A percentile compares a stretch with the other conserved stretches of the same genome.
Evolutionary conservation across 2,329 filamentous ascomycete genomes (phyloP).

Genomic region (Claviceps humidiphila): DNA sequence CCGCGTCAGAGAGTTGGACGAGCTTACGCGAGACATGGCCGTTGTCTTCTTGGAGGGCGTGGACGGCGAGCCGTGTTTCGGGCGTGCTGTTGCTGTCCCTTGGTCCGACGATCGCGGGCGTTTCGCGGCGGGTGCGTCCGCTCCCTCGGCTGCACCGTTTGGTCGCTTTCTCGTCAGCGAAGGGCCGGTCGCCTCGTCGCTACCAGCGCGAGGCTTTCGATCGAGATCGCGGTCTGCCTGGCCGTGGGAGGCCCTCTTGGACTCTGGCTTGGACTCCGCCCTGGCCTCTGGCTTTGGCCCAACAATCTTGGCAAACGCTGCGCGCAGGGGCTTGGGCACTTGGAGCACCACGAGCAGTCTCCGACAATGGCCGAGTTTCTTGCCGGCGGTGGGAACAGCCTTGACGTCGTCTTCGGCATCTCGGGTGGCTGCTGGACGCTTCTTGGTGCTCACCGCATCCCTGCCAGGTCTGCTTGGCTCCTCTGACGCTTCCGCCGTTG

Average conservation of each 20-base stretch:
- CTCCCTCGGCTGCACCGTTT: slow-evolving; percentile 21
- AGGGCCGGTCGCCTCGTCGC: slow-evolving; percentile 24
- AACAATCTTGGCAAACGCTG: slow-evolving; percentile 33
- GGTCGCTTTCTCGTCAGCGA: slow-evolving; percentile 36
- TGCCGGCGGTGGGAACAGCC: not conserved
- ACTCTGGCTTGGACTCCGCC: slow-evolving; percentile 21
- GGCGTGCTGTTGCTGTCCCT: slow-evolving; percentile 13
- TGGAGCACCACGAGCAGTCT: slow-evolving; percentile 32
- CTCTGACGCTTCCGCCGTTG: slow-evolving; percentile 11
- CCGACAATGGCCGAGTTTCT: slow-evolving; percentile 12
- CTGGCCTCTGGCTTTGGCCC: slow-evolving; percentile 22
- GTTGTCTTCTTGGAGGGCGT: slow-evolving; percentile 40
- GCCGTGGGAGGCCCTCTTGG: slow-evolving; percentile 23
- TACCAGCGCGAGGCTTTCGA: slow-evolving; percentile 26
- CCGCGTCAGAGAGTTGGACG: slow-evolving; percentile 37
- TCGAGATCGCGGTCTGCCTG: slow-evolving; percentile 11
- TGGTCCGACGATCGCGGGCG: slow-evolving; percentile 29
- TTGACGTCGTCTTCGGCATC: slow-evolving; percentile 18
- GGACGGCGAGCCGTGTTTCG: slow-evolving; percentile 26
- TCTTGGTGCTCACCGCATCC: slow-evolving; percentile 12
- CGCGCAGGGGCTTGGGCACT: slow-evolving; percentile 33
- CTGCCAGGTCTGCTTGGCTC: slow-evolving; percentile 11
- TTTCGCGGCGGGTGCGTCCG: slow-evolving; percentile 26
- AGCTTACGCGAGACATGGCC: slow-evolving; percentile 40
- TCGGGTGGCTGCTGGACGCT: slow-evolving; percentile 15